Evolutionary conservation across 345 rosid species (phyloP), one percentile per base, ranked within the genome.

Genomic region (Heritiera littoralis): DNA sequence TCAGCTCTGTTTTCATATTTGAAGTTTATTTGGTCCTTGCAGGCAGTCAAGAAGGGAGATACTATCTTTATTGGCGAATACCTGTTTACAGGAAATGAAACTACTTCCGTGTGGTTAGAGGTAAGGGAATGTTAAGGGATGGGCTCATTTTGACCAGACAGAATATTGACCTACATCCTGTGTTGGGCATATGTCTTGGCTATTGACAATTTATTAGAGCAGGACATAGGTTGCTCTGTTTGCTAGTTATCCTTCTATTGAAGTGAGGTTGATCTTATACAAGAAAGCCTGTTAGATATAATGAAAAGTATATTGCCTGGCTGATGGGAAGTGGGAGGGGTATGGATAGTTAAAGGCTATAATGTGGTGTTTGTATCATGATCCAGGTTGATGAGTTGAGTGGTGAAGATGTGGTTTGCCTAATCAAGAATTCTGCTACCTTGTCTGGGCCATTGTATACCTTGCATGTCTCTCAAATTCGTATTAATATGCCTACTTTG

Each of bases 61-160:
- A 87, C 88, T 28, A 90, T 91, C 75, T 91, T 90, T 80, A 86
- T 91, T 40, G 95, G 92, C 48, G 92, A 91, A 82, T 91, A 91
- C 60, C 86, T 91, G 77, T 91, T 89, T 81, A 89, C 95, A 2
- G 95, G 93, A 83, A 87, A 80, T 67, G 95, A 91, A 85, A 89
- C 90, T 64, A 89, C 95, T 66, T 89, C 94, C 4, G 93, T 91
- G 30, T 88, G 89, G 93, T 81, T 89, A 76, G 93, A 89, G 95
- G 95, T 91, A 86, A 84, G 78, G 79, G 46, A 73, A 45, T 5
- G 43, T 51, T 63, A 65, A 28, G 41, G 49, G 45, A 11, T 49
- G 40, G 52, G 35, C 58, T 67, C 56, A 46, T 38, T 56, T 13
- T 41, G 66, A 40, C 54, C 6, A 12, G 30, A 54, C 9, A 38